Evolutionary conservation across 2,329 filamentous ascomycete species (phyloP).

Genomic region (Colletotrichum sp.): DNA sequence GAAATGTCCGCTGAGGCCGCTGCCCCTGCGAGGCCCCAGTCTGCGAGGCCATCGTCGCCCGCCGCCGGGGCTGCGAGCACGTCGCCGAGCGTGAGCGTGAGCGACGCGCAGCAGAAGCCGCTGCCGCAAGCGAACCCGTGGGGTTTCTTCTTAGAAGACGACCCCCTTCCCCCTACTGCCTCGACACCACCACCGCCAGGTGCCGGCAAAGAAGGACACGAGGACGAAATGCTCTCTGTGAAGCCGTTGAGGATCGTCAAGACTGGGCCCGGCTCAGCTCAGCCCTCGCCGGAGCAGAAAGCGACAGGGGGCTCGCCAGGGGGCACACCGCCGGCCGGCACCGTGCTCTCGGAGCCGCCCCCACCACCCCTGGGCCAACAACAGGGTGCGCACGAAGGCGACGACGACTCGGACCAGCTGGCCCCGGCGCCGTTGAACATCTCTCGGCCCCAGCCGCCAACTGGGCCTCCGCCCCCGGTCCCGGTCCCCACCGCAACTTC

Average conservation of each 20-base stretch:
- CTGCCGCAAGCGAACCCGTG: constrained; percentile 21
- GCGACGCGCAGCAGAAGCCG: neutral
- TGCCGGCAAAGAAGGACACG: neutral
- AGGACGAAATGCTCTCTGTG: neutral
- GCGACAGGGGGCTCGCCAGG: neutral
- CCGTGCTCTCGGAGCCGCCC: neutral
- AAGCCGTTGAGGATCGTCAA: constrained; percentile 17
- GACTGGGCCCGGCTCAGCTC: neutral
- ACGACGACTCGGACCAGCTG: neutral
- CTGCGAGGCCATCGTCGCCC: neutral
- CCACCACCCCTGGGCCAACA: neutral
- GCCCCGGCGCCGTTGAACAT: constrained; percentile 9
- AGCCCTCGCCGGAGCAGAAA: neutral
- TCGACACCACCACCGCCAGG: neutral
- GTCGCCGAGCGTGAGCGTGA: neutral
- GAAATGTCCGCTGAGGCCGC: constrained; percentile 13
- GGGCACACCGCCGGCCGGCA: neutral
- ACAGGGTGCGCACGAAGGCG: neutral
- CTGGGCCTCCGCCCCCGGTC: neutral
- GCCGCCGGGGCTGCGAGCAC: neutral
- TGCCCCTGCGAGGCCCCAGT: neutral
- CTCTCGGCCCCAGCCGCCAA: neutral
- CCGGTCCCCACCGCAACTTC: neutral
- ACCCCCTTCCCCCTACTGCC: neutral
- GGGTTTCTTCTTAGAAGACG: constrained; percentile 21